phyloP scores from a whole-genome alignment of 148 eudicot species.

The Heliamphora exappendiculata region DNA sequence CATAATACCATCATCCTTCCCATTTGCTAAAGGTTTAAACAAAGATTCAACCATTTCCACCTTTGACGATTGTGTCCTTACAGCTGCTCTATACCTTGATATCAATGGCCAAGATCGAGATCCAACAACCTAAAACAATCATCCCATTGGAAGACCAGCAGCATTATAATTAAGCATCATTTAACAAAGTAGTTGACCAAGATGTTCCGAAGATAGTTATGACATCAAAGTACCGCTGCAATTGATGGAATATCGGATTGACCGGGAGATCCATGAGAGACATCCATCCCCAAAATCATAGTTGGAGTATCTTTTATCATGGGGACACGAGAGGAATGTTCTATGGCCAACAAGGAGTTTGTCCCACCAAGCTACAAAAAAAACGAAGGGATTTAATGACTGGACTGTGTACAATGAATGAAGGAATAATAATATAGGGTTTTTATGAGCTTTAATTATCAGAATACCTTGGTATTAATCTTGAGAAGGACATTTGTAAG shows the following conservation, averaged over 20 bases:
- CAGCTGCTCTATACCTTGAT: constrained; percentile 87
- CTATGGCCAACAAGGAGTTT: constrained; percentile 77
- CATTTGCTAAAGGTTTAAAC: constrained; percentile 62
- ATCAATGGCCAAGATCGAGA: constrained; percentile 85
- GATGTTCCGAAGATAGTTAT: background rate
- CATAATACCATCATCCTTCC: constrained; percentile 81
- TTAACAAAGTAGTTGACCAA: background rate
- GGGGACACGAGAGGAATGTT: constrained; percentile 56
- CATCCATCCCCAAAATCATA: constrained; percentile 93
- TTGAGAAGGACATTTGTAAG: constrained; percentile 89
- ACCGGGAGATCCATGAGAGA: constrained; percentile 92
- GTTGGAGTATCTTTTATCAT: constrained; percentile 67
- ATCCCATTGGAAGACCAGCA: constrained; percentile 8
- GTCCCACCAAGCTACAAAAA: constrained; percentile 74
- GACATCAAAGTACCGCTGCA: constrained; percentile 58
- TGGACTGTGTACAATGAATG: background rate
- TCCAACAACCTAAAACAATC: constrained; percentile 67
- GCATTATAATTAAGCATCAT: background rate
- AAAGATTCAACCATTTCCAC: constrained; percentile 81
- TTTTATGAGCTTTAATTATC: constrained; percentile 1
- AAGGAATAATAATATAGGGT: constrained; percentile 3
- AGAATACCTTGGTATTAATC: constrained; percentile 76
- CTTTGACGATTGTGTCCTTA: constrained; percentile 71
- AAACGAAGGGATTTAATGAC: background rate
- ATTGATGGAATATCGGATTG: constrained; percentile 70